Evolutionary conservation across 768 basidiomycete species (phyloP).

Genomic region (Tricholomella constricta): DNA sequence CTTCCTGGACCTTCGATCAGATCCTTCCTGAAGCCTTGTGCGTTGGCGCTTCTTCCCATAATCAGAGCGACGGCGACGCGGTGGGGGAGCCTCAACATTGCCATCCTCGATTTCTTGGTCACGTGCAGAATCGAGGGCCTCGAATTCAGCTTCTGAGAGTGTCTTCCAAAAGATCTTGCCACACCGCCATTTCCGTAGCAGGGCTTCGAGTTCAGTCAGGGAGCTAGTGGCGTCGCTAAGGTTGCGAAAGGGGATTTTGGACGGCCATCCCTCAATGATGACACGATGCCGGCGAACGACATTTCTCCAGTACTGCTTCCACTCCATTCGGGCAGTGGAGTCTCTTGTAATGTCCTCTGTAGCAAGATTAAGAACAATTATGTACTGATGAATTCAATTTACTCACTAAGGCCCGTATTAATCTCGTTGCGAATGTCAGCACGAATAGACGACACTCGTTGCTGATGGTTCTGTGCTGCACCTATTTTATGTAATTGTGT

Average conservation of each 20-base stretch:
- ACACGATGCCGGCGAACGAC: constrained; percentile 14
- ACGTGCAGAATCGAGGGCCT: not conserved
- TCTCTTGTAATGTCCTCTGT: constrained; percentile 1
- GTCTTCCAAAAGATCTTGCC: constrained; percentile 14
- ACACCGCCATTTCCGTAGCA: constrained; percentile 12
- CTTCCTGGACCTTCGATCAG: too few relatives aligned
- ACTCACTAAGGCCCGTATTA: too few relatives aligned
- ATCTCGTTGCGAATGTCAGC: too few relatives aligned
- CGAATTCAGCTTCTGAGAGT: constrained; percentile 10
- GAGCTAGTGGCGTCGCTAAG: constrained; percentile 14
- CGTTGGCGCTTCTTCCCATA: not conserved
- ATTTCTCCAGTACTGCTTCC: constrained; percentile 18
- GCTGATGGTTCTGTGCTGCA: too few relatives aligned
- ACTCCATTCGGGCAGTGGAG: constrained; percentile 14
- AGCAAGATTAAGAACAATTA: too few relatives aligned
- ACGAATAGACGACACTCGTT: too few relatives aligned
- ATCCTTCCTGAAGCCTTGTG: too few relatives aligned
- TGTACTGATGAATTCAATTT: too few relatives aligned
- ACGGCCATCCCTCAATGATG: constrained; percentile 19
- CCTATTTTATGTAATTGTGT: too few relatives aligned
- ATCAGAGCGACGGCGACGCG: constrained; percentile 1
- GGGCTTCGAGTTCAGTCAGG: constrained; percentile 6
- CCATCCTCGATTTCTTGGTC: constrained; percentile 6
- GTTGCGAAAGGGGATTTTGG: constrained; percentile 18
- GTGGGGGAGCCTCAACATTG: not conserved